These are phyloP conservation scores for Aspergillus awamori DNA, from an alignment of 2,329 filamentous ascomycete genomes.

Conservation along the genomic window DNA sequence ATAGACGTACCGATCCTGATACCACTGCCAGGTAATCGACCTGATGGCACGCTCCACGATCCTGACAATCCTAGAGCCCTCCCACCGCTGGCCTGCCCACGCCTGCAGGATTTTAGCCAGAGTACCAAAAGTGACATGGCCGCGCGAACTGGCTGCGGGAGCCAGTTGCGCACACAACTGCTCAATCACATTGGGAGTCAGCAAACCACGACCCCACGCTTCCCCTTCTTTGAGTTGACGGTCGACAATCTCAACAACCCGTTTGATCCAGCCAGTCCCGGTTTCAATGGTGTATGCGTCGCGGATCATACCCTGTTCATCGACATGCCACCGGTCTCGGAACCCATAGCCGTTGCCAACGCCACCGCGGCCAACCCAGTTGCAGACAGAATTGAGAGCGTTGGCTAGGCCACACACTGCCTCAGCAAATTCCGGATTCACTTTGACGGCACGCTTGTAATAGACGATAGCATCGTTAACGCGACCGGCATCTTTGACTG, in stretches of 20 bases:
- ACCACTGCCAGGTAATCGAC: constrained; percentile 80
- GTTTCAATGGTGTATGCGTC: constrained; percentile 68
- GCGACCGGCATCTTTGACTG: constrained; percentile 92
- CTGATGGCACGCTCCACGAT: constrained; percentile 83
- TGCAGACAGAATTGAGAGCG: constrained; percentile 92
- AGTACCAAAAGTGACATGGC: constrained; percentile 30
- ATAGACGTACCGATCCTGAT: constrained; percentile 74
- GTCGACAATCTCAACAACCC: constrained; percentile 86
- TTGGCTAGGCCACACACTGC: constrained; percentile 95
- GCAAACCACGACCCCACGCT: constrained; percentile 75
- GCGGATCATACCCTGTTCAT: constrained; percentile 77
- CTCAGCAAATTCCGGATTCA: constrained; percentile 96
- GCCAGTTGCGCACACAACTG: constrained; percentile 54
- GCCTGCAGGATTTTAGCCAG: constrained; percentile 45
- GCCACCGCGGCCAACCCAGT: constrained; percentile 88
- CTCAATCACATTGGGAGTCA: constrained; percentile 60
- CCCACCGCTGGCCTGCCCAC: constrained; percentile 80
- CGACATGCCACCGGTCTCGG: constrained; percentile 91
- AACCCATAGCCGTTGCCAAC: constrained; percentile 72
- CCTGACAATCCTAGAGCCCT: constrained; percentile 81
- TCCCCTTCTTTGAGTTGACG: constrained; percentile 87
- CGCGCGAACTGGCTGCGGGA: constrained; percentile 34
- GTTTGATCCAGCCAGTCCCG: constrained; percentile 79
- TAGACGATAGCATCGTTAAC: constrained; percentile 90
- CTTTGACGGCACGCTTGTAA: constrained; percentile 83